Evolutionary conservation across 345 rosid species (phyloP), one percentile per base, ranked within the genome.

Genomic region (Mangifera indica): DNA sequence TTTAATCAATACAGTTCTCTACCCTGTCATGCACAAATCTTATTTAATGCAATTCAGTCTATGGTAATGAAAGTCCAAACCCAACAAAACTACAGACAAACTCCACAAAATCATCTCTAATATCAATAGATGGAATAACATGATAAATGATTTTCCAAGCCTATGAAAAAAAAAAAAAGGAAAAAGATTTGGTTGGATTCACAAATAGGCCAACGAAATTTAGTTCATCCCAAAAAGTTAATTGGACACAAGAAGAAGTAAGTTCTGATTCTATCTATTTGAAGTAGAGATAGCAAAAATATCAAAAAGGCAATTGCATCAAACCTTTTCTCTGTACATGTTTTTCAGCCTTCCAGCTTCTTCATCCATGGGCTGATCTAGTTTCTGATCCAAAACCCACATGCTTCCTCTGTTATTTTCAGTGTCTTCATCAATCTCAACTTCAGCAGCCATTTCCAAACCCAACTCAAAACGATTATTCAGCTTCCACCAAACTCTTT

Each of bases 321-420:
- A 8, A 70, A 94, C 98, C 97, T 95, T 92, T 85, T 87, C 93
- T 63, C 78, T 81, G 76, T 87, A 83, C 89, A 86, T 86, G 78
- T 79, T 81, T 66, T 81, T 82, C 59, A 95, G 88, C 84, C 82
- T 87, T 66, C 88, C 93, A 78, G 99, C 98, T 80, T 95, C 98
- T 71, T 93, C 98, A 76, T 95, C 99, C 97, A 95, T 92, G 72
- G 99, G 88, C 77, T 91, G 96, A 82, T 95, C 99, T 82, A 92
- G 91, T 72, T 86, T 89, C 81, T 91, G 87, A 68, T 95, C 98
- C 87, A 92, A 81, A 68, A 68, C 93, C 99, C 97, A 91, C 97
- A 91, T 91, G 55, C 86, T 86, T 52, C 98, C 97, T 74, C 75
- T 77, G 44, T 87, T 87, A 53, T 44, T 78, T 61, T 82, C 83